phyloP scores from a whole-genome alignment of 2,329 filamentous ascomycete species.

The Penicillium sp. region DNA sequence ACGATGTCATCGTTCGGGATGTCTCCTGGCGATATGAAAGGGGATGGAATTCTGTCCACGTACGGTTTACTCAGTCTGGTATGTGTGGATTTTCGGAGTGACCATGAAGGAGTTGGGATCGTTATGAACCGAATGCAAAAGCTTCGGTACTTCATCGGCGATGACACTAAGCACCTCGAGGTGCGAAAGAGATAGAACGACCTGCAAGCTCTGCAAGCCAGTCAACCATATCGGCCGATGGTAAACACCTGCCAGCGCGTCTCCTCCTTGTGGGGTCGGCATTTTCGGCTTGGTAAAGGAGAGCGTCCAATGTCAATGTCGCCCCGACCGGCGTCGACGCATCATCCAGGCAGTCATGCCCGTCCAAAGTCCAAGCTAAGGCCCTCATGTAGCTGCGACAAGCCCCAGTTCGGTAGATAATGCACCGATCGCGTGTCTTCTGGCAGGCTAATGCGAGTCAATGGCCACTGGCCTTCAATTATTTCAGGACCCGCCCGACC shows the following conservation, averaged over 20 bases:
- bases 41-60: not conserved
- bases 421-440: constrained; percentile 7
- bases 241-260: not conserved
- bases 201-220: not conserved
- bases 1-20: constrained; percentile 2
- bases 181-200: not conserved
- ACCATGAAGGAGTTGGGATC: not conserved
- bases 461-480: not conserved
- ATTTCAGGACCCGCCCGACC: constrained; percentile 1
- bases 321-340: not conserved
- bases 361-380: too few relatives aligned
- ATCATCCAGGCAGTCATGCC: not conserved
- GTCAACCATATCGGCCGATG: not conserved
- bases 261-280: not conserved
- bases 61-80: not conserved
- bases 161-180: not conserved
- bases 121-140: not conserved
- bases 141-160: not conserved
- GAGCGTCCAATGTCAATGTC: not conserved
- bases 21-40: not conserved
- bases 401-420: not conserved
- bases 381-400: not conserved
- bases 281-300: not conserved
- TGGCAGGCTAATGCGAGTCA: constrained; percentile 5
- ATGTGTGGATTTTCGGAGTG: not conserved